Evolutionary conservation across 495 filamentous ascomycete species (phyloP), one percentile per base, ranked within the genome.

Genomic region (Entonaema liquescens): DNA sequence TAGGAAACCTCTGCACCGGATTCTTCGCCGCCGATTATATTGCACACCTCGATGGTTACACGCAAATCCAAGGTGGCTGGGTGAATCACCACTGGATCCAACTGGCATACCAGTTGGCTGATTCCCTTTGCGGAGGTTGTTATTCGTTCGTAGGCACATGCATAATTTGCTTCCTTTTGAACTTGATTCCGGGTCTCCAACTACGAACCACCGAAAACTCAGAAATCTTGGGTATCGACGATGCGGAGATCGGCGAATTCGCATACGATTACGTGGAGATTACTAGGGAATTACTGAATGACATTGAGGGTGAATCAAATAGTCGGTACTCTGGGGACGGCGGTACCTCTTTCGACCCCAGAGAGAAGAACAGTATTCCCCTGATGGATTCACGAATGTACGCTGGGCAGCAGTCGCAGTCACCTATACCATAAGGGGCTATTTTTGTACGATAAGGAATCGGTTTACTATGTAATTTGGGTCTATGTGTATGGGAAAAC

Each of bases 231-330:
- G 95, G 95, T 71, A 94, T 97, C 66, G 95, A 98, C 76, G 95
- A 98, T 77, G 90, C 92, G 29, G 93, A 98, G 82, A 95, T 98
- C 77, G 95, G 95, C 77, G 95, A 98, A 83, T 98, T 97, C 80
- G 95, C 95, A 40, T 99, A 99, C 78, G 95, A 98, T 79, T 98
- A 97, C 72, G 95, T 98, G 71, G 95, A 98, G 82, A 83, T 97
- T 65, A 92, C 89, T 40, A 88, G 95, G 57, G 95, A 98, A 71
- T 90, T 97, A 53, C 82, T 92, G 65, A 89, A 88, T 70, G 83
- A 89, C 11, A 84, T 87, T n/a, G 84, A 83, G 15, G 77, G 60
- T 17, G 82, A 83, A 56, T 72, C 67, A 19, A 76, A 47, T n/a
- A 82, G 80, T 56, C 68, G 80, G 47, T 85, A 78, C 59, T 79